Evolutionary conservation across 805 yeast species (phyloP).

Genomic region (Ogataea ganodermae): DNA sequence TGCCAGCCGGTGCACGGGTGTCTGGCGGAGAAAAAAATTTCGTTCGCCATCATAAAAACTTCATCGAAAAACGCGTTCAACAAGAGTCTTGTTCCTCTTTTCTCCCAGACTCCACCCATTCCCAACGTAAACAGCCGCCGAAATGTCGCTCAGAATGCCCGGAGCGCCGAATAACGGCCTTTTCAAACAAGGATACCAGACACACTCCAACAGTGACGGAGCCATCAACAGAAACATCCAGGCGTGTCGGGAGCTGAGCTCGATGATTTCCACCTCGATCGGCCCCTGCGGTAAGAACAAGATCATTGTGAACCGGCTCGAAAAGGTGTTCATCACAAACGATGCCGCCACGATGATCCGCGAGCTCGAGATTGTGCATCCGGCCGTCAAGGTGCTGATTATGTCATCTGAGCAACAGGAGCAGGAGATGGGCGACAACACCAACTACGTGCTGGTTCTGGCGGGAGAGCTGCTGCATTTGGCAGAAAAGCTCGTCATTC

Average conservation of each 20-base stretch:
- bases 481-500: slow-evolving; percentile 78
- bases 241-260: slow-evolving; percentile 91
- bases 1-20: neutral
- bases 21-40: neutral
- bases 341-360: slow-evolving; percentile 98
- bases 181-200: slow-evolving; percentile 93
- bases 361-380: slow-evolving; percentile 93
- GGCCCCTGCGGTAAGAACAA: slow-evolving; percentile 98
- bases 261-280: slow-evolving; percentile 89
- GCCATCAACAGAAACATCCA: slow-evolving; percentile 90
- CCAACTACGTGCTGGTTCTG: slow-evolving; percentile 85
- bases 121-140: too few species aligned
- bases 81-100: slow-evolving; percentile 5
- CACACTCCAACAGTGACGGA: slow-evolving; percentile 87
- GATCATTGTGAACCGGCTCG: slow-evolving; percentile 86
- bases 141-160: slow-evolving; percentile 88
- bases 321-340: slow-evolving; percentile 85
- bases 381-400: slow-evolving; percentile 92
- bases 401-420: slow-evolving; percentile 98
- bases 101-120: neutral
- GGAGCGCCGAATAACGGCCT: slow-evolving; percentile 91
- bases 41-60: slow-evolving; percentile 1
- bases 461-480: slow-evolving; percentile 90
- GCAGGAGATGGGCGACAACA: slow-evolving; percentile 94
- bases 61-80: slow-evolving; percentile 5